Evolutionary conservation across 2,329 filamentous ascomycete species (phyloP).

Genomic region (Trichoderma koningii): DNA sequence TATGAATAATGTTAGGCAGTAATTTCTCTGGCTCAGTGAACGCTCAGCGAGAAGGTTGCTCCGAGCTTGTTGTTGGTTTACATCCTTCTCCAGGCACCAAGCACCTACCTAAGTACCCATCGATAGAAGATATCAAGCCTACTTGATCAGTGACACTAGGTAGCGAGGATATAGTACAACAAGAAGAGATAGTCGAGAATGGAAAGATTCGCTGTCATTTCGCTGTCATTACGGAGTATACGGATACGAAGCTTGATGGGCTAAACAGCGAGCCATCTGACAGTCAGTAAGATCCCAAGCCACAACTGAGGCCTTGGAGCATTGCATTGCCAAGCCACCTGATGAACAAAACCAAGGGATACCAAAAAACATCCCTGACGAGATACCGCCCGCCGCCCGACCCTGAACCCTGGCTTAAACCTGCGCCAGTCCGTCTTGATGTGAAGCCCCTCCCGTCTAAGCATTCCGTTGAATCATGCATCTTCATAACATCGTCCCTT

Average conservation of each 20-base stretch:
- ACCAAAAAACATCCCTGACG: not conserved
- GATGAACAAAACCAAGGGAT: not conserved
- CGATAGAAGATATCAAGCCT: not conserved
- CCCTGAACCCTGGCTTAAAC: not conserved
- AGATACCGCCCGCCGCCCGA: not conserved
- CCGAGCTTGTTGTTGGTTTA: not conserved
- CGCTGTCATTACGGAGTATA: not conserved
- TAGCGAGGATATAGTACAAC: not conserved
- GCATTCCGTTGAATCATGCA: slow-evolving; percentile 12
- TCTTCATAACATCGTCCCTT: not conserved
- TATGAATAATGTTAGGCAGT: not conserved
- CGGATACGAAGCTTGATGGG: not conserved
- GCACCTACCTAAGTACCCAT: too few species aligned
- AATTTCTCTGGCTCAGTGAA: not conserved
- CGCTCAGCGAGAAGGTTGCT: not conserved
- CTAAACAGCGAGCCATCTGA: not conserved
- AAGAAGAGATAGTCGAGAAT: not conserved
- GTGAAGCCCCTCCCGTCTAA: slow-evolving; percentile 9
- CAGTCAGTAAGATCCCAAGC: not conserved
- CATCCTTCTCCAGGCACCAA: not conserved
- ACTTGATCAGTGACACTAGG: not conserved
- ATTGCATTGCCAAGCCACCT: not conserved
- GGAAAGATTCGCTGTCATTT: not conserved
- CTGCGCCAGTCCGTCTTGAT: slow-evolving; percentile 13
- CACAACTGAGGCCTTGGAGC: not conserved